phyloP scores from a whole-genome alignment of 208 protist genomes.

The Crithidia thermophila region DNA sequence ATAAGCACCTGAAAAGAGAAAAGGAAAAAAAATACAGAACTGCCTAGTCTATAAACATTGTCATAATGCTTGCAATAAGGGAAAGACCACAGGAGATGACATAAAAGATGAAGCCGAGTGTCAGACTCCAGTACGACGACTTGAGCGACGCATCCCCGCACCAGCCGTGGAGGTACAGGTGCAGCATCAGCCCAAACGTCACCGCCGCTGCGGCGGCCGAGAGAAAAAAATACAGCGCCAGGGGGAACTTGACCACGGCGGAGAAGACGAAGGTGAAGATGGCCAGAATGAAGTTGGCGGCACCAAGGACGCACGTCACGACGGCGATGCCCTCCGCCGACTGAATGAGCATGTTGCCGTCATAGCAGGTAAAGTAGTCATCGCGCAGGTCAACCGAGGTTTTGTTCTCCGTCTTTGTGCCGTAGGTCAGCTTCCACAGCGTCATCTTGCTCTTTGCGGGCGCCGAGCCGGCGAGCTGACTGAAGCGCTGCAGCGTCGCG shows the following conservation, averaged over 20 bases:
- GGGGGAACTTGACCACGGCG: slow-evolving; percentile 38
- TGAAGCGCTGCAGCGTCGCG: slow-evolving; percentile 13
- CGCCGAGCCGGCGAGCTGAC: slow-evolving; percentile 5
- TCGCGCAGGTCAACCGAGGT: slow-evolving; percentile 18
- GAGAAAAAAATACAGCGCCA: slow-evolving; percentile 45
- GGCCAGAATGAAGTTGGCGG: slow-evolving; percentile 42
- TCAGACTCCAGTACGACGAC: slow-evolving; percentile 22
- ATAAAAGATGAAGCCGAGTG: slow-evolving; percentile 27
- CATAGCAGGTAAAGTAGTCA: slow-evolving; percentile 51
- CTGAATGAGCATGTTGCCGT: slow-evolving; percentile 53
- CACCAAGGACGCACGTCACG: slow-evolving; percentile 40
- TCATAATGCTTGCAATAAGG: slow-evolving; percentile 27
- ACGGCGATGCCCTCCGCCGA: slow-evolving; percentile 49
- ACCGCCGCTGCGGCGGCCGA: slow-evolving; percentile 18
- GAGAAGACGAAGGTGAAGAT: slow-evolving; percentile 39
- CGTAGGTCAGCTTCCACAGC: slow-evolving; percentile 31
- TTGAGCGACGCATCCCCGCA: slow-evolving; percentile 30
- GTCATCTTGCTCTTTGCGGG: slow-evolving; percentile 32
- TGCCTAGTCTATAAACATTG: slow-evolving; percentile 14
- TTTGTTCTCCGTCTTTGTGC: background rate
- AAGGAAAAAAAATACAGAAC: background rate
- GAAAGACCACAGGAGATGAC: slow-evolving; percentile 28
- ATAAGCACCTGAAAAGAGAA: background rate
- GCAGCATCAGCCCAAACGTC: slow-evolving; percentile 31
- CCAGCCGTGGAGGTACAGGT: slow-evolving; percentile 54